phyloP scores from a whole-genome alignment of 192 early-diverging fungal genomes.

The Nowakowskiella sp. region DNA sequence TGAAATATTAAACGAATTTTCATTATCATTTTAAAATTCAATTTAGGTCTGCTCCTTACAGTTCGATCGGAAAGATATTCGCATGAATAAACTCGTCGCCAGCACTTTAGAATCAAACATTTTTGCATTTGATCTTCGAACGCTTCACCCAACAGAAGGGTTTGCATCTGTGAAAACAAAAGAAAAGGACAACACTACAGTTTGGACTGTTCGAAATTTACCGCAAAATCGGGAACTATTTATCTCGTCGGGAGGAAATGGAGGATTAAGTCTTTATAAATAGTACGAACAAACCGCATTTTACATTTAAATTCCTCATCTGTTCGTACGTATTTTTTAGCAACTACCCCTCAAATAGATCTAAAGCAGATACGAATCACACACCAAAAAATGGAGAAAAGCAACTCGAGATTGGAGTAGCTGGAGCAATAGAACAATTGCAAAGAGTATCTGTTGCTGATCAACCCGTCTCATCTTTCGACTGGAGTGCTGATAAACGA shows the following conservation, averaged over 20 bases:
- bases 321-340: constrained; percentile 14
- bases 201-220: constrained; percentile 57
- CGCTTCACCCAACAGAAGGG: constrained; percentile 38
- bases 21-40: too few relatives aligned
- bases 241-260: constrained; percentile 50
- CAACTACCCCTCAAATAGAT: constrained; percentile 38
- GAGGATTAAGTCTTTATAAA: constrained; percentile 47
- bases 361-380: constrained; percentile 27
- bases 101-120: constrained; percentile 45
- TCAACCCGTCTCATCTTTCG: constrained; percentile 59
- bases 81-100: constrained; percentile 48
- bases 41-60: constrained; percentile 40
- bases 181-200: constrained; percentile 44
- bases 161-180: constrained; percentile 36
- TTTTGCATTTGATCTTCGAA: constrained; percentile 47
- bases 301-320: neutral
- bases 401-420: constrained; percentile 1
- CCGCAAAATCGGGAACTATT: constrained; percentile 64
- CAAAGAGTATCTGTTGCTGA: constrained; percentile 44
- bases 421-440: constrained; percentile 38
- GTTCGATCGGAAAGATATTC: constrained; percentile 49
- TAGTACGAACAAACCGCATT: too few relatives aligned
- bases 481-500: constrained; percentile 57
- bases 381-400: constrained; percentile 27
- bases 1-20: too few relatives aligned